Conservation (phyloP, 805 yeast species). For the Candida maris region DNA sequence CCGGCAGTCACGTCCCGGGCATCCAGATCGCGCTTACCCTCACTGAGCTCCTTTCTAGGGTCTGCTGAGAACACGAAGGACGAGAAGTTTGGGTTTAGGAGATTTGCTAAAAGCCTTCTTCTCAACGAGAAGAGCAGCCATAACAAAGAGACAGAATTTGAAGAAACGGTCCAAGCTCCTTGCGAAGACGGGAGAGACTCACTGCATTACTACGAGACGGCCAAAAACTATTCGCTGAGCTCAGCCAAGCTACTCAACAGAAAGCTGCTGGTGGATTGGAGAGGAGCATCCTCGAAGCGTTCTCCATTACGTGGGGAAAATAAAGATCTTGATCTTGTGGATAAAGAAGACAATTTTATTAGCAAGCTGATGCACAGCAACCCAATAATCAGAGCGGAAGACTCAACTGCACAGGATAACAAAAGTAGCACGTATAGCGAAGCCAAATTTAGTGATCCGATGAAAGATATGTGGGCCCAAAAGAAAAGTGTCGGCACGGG, state of each 20-base stretch:
- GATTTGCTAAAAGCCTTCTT: conserved; percentile 24
- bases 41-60: conserved; percentile 19
- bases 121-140: conserved; percentile 10
- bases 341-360: conserved; percentile 17
- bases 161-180: conserved; percentile 6
- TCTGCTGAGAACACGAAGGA: conserved; percentile 17
- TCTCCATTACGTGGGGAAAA: conserved; percentile 1
- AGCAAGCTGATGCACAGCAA: conserved; percentile 19
- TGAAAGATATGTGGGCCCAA: not conserved
- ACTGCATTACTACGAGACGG: conserved; percentile 17
- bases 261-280: conserved; percentile 17
- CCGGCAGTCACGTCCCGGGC: conserved; percentile 12
- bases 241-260: conserved; percentile 15
- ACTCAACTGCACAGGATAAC: conserved; percentile 5
- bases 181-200: conserved; percentile 15
- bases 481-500: not conserved
- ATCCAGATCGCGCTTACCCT: conserved; percentile 15
- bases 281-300: conserved; percentile 9
- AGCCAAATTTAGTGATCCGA: not conserved
- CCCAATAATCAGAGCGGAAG: conserved; percentile 10
- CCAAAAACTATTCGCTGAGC: conserved; percentile 15
- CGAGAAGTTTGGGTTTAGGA: conserved; percentile 23
- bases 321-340: conserved; percentile 7
- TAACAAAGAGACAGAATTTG: conserved; percentile 11
- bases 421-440: not conserved